Percentiles rank a stretch among this genome's conserved stretches.
Evolutionary conservation across 2,329 filamentous ascomycete species (phyloP).

Genomic region (Ceratocystis variospora): DNA sequence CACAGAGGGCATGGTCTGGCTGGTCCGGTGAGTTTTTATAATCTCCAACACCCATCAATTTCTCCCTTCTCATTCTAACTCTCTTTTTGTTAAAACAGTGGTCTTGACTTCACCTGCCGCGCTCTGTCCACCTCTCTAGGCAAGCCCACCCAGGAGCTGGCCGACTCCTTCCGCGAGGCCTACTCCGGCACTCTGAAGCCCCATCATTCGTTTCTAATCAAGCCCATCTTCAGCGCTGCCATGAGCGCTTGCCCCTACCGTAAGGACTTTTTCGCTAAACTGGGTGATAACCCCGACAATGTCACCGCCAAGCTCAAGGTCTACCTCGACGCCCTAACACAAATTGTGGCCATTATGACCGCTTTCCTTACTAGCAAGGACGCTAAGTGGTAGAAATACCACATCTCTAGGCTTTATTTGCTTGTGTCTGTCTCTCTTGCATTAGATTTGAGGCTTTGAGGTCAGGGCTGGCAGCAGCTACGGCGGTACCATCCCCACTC

Average conservation of each 20-base stretch:
- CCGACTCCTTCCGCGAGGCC: conserved; percentile 70
- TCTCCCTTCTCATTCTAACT: background rate
- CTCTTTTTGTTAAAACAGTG: conserved; percentile 36
- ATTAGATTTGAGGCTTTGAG: background rate
- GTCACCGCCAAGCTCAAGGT: conserved; percentile 49
- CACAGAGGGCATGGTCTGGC: conserved; percentile 82
- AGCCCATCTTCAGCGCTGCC: conserved; percentile 82
- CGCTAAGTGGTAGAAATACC: conserved; percentile 38
- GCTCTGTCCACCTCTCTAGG: conserved; percentile 65
- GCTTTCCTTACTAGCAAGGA: conserved; percentile 42
- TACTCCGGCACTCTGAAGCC: conserved; percentile 82
- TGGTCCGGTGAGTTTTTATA: conserved; percentile 52
- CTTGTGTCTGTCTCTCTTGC: background rate
- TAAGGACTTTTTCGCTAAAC: conserved; percentile 82
- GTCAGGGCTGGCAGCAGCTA: too few relatives aligned
- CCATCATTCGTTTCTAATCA: conserved; percentile 77
- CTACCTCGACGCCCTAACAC: conserved; percentile 68
- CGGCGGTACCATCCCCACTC: background rate
- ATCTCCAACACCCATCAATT: conserved; percentile 11
- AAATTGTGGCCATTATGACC: conserved; percentile 62
- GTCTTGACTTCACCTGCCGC: conserved; percentile 83
- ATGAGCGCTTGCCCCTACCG: conserved; percentile 90
- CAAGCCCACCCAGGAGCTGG: conserved; percentile 58
- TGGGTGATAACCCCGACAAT: conserved; percentile 52
- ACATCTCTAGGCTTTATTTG: background rate